phyloP scores from a whole-genome alignment of 176 grass and related monocot species.

The Bonia amplexicaulis region DNA sequence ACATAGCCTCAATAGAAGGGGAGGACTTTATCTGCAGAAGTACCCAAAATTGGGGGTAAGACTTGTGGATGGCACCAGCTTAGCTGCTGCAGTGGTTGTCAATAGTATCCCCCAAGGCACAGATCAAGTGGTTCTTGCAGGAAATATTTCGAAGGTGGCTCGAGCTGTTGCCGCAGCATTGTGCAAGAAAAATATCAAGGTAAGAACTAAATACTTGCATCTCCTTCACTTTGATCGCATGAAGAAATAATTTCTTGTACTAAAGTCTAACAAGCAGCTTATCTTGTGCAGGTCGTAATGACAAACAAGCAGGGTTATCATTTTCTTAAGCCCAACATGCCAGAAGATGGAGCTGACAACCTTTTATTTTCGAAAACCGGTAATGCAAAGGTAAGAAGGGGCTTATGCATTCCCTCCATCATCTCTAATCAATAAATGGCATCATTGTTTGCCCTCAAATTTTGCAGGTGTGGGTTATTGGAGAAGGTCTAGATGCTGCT shows the following conservation, averaged over 20 bases:
- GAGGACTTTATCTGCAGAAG: slow-evolving; percentile 71
- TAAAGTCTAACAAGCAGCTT: not conserved
- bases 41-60: slow-evolving; percentile 63
- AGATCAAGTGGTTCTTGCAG: slow-evolving; percentile 54
- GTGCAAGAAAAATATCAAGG: slow-evolving; percentile 67
- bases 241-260: not conserved
- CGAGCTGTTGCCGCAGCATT: slow-evolving; percentile 45
- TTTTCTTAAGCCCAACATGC: slow-evolving; percentile 55
- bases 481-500: slow-evolving; percentile 56
- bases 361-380: slow-evolving; percentile 49
- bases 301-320: slow-evolving; percentile 61
- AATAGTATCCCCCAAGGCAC: slow-evolving; percentile 50
- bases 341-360: slow-evolving; percentile 40
- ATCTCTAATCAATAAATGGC: not conserved
- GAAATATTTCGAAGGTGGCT: slow-evolving; percentile 67
- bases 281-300: slow-evolving; percentile 60
- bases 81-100: slow-evolving; percentile 77
- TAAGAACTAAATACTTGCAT: slow-evolving; percentile 23
- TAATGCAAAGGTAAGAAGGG: slow-evolving; percentile 45
- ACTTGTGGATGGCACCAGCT: slow-evolving; percentile 84
- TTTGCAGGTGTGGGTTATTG: slow-evolving; percentile 73
- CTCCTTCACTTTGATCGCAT: not conserved
- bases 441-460: slow-evolving; percentile 10
- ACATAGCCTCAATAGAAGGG: slow-evolving; percentile 64
- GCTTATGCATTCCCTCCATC: not conserved